Conservation (phyloP, 2,329 filamentous ascomycete species). For the Phialophora macrospora region DNA sequence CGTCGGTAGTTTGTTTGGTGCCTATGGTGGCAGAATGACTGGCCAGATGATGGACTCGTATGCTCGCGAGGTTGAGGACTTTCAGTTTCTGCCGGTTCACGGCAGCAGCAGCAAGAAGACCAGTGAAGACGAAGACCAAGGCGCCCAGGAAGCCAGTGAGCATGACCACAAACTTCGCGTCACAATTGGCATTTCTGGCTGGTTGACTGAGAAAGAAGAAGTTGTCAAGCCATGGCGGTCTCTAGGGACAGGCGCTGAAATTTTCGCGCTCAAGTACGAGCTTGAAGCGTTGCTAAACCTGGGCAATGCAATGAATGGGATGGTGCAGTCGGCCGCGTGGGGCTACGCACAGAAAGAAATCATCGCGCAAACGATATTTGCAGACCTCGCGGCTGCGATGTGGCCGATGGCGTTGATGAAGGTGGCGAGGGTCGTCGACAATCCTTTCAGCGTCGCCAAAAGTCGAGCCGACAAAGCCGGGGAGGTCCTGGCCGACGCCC, state of each 20-base stretch:
- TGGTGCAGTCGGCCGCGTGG: constrained; percentile 84
- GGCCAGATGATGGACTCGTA: constrained; percentile 89
- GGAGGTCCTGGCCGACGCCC: constrained; percentile 76
- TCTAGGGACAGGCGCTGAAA: constrained; percentile 73
- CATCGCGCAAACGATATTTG: constrained; percentile 72
- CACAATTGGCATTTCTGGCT: constrained; percentile 82
- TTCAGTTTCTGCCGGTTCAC: constrained; percentile 78
- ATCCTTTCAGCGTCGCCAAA: constrained; percentile 78
- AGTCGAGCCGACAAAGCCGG: constrained; percentile 81
- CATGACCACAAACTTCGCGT: constrained; percentile 72
- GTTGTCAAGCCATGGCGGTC: constrained; percentile 78
- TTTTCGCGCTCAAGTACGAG: constrained; percentile 85
- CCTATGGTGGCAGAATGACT: constrained; percentile 84
- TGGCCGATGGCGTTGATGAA: constrained; percentile 72
- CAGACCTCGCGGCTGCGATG: constrained; percentile 69
- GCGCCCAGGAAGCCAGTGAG: constrained; percentile 47
- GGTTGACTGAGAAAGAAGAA: constrained; percentile 73
- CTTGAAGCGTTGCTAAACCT: constrained; percentile 75
- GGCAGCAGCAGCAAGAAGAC: constrained; percentile 52
- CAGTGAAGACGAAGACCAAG: constrained; percentile 50
- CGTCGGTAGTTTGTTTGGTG: constrained; percentile 85
- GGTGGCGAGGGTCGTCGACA: constrained; percentile 72
- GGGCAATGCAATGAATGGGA: constrained; percentile 74
- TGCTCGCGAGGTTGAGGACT: constrained; percentile 82
- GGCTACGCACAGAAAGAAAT: constrained; percentile 73